Base-by-base conservation (phyloP, 2,329 filamentous ascomycete species). In the Didymella segeticola region DNA sequence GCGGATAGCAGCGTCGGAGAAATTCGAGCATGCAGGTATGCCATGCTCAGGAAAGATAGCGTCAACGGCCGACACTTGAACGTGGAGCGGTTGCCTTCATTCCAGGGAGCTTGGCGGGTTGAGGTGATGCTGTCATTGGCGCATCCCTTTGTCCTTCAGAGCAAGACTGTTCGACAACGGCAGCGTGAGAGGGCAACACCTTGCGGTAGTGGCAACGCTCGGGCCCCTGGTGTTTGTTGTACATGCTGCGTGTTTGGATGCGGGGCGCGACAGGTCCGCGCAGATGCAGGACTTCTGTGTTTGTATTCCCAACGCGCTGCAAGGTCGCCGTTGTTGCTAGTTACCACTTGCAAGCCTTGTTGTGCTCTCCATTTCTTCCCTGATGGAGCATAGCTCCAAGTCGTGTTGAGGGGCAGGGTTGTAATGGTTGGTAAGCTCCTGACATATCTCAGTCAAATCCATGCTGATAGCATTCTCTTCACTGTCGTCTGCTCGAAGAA, bases 231-330 rank as follows among this genome's bases (percentile, higher is more conserved):
- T 45, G 27, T 20, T 27, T 39, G 66, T 69, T 39, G 58, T 58
- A 67, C 66, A 55, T 27, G 36, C 42, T 58, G 63, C 61, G 56
- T 66, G 55, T 62, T 56, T 42, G 48, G 60, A 47, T 65, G 62
- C 53, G 60, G 61, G 53, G 59, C 47, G 53, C 56, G 53, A 56
- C 53, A 54, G 56, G 34, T 22, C 39, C 41, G 60, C 47, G 57
- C 57, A 47, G 36, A 64, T 55, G 36, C 41, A 58, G 62, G 33
- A 29, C 17, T 47, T 56, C 46, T 46, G 59, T 25, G 37, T 57
- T 30, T 57, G 58, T 66, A 57, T 55, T 14, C 37, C 51, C 47
- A 14, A 36, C 33, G 49, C 60, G 51, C 62, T 65, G 64, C 63
- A 64, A 70, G 62, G 55, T 38, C 56, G 60, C 64, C 42, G 36